These are phyloP conservation scores for Diutina neorugosa DNA, from an alignment of 1,139 yeast genomes.

Conservation along the genomic window DNA sequence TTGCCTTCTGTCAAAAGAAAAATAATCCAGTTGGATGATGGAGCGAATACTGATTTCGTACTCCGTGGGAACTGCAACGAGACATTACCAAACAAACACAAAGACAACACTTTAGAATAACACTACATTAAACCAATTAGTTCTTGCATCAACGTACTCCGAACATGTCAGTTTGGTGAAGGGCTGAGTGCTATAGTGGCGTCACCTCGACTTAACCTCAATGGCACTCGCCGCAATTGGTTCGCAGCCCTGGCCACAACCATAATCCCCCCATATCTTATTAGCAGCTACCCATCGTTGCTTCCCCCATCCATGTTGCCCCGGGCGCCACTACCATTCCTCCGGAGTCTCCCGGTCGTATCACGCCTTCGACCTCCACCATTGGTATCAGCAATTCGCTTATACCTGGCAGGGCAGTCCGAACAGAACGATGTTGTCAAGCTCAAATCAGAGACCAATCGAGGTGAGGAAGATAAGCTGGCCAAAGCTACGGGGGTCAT, in stretches of 20 bases:
- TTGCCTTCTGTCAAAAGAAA: not conserved
- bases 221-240: too few relatives aligned
- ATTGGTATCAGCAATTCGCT: not conserved
- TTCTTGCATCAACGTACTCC: too few relatives aligned
- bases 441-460: conserved; percentile 22
- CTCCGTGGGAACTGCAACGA: not conserved
- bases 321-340: not conserved
- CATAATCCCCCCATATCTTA: not conserved
- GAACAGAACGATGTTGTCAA: conserved; percentile 15
- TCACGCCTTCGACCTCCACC: not conserved
- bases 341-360: not conserved
- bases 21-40: not conserved
- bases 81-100: too few relatives aligned
- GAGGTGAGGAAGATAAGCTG: conserved; percentile 21
- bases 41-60: not conserved
- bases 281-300: not conserved
- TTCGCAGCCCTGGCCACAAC: not conserved
- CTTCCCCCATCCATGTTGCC: not conserved
- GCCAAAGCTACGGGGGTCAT: conserved; percentile 34
- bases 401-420: not conserved
- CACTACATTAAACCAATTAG: too few relatives aligned
- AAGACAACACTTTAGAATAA: too few relatives aligned
- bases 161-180: too few relatives aligned
- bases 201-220: too few relatives aligned
- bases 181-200: too few relatives aligned